These are phyloP conservation scores for Narthecium ossifragum DNA, from an alignment of 106 monocot species.

Conservation along the genomic window DNA sequence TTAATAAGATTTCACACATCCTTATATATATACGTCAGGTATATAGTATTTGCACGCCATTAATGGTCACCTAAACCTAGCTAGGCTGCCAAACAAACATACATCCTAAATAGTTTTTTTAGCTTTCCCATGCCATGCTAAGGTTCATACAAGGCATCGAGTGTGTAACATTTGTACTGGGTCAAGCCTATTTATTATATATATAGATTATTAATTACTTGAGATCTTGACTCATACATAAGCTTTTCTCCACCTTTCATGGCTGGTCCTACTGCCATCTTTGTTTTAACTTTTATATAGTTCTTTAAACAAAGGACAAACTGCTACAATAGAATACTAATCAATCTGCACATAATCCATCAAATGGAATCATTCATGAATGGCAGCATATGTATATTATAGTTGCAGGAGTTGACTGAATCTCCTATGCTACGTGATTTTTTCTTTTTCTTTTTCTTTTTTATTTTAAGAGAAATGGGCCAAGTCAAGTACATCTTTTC, in stretches of 20 bases:
- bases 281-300: background rate
- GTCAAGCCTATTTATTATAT: background rate
- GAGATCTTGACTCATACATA: background rate
- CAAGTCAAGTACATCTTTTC: too few species aligned
- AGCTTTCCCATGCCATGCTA: background rate
- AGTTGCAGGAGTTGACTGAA: background rate
- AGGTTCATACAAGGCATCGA: background rate
- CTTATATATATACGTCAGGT: too few species aligned
- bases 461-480: too few species aligned
- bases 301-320: background rate
- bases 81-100: too few species aligned
- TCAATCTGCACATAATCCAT: background rate
- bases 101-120: background rate
- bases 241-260: background rate
- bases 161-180: background rate
- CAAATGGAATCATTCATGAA: background rate
- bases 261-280: background rate
- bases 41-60: too few species aligned
- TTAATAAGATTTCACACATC: too few species aligned
- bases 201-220: background rate
- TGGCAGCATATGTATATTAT: too few species aligned
- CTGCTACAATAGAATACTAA: background rate
- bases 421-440: background rate
- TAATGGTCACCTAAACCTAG: too few species aligned
- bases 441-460: too few species aligned